A percentile compares a stretch with the other conserved stretches of the same genome.
Evolutionary conservation across 805 yeast species (phyloP).

Genomic region (Saccharomycopsis guyanensis): DNA sequence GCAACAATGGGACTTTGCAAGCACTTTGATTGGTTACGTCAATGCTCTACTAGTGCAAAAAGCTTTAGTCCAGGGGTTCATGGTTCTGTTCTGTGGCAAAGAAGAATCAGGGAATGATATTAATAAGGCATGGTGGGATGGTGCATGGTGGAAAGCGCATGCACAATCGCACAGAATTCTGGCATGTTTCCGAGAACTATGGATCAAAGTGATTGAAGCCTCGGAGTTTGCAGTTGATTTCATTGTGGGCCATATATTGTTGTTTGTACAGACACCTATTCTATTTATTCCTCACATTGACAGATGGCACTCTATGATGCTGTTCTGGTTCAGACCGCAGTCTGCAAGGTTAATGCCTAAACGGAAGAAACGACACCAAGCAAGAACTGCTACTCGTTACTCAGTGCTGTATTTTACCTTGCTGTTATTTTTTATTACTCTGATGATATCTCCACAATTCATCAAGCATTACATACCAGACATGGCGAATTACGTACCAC

Average conservation of each 20-base stretch:
- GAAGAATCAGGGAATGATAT: conserved; percentile 94
- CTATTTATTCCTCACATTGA: conserved; percentile 81
- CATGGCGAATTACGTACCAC: conserved; percentile 29
- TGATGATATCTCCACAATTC: conserved; percentile 88
- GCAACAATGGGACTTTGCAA: conserved; percentile 84
- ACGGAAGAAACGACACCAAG: conserved; percentile 68
- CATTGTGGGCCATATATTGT: conserved; percentile 79
- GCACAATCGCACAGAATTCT: conserved; percentile 91
- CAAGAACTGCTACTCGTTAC: conserved; percentile 95
- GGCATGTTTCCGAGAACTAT: conserved; percentile 92
- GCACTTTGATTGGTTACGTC: conserved; percentile 79
- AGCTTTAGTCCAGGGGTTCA: conserved; percentile 75
- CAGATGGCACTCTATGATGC: conserved; percentile 96
- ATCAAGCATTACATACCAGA: conserved; percentile 53
- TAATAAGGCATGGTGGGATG: conserved; percentile 99
- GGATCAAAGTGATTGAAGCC: conserved; percentile 88
- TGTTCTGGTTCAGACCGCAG: conserved; percentile 97
- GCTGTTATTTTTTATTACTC: conserved; percentile 58
- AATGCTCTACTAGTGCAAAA: conserved; percentile 86
- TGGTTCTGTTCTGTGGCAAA: conserved; percentile 74
- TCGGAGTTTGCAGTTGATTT: conserved; percentile 97
- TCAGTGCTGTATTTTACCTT: conserved; percentile 70
- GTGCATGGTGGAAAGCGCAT: conserved; percentile 96
- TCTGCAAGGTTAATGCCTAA: conserved; percentile 98
- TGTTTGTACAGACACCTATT: conserved; percentile 85